These are phyloP conservation scores for Sparassis latifolia DNA, from an alignment of 1,284 basidiomycete species.

Conservation along the genomic window DNA sequence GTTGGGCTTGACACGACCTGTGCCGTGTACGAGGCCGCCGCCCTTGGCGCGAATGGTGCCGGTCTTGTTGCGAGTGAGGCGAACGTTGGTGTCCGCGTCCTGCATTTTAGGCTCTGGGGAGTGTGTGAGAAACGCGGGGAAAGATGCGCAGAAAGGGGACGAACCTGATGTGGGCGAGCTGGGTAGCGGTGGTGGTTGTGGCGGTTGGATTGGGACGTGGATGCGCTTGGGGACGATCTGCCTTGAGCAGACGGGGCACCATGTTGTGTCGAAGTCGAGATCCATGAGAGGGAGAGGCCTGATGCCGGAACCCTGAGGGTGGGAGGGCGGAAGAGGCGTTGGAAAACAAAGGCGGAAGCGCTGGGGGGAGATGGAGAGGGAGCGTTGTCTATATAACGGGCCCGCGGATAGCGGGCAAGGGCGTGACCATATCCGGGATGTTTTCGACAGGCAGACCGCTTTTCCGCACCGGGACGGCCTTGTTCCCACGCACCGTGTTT, in stretches of 20 bases:
- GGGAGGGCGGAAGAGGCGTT: constrained; percentile 2
- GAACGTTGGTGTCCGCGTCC: constrained; percentile 17
- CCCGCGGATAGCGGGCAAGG: constrained; percentile 2
- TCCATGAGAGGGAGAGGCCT: constrained; percentile 27
- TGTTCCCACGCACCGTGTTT: too few relatives aligned
- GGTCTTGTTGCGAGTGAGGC: constrained; percentile 33
- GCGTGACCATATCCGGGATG: too few relatives aligned
- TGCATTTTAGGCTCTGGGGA: constrained; percentile 24
- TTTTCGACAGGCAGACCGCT: too few relatives aligned
- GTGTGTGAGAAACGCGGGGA: constrained; percentile 2
- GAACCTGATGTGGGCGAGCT: constrained; percentile 28
- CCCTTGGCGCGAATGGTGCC: constrained; percentile 34
- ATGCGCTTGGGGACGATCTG: constrained; percentile 66
- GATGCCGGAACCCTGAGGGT: background rate
- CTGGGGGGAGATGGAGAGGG: constrained; percentile 22
- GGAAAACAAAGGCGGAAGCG: constrained; percentile 28
- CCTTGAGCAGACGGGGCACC: constrained; percentile 69
- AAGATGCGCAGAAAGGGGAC: constrained; percentile 3
- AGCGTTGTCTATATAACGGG: constrained; percentile 35
- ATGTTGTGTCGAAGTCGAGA: constrained; percentile 54
- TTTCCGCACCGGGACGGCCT: too few relatives aligned
- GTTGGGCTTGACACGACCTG: constrained; percentile 50
- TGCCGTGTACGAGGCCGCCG: constrained; percentile 55
- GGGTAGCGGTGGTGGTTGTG: constrained; percentile 32
- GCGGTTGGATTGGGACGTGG: constrained; percentile 37